Conservation (phyloP, 2,329 filamentous ascomycete genomes). For the Alternaria novae-zelandiae region DNA sequence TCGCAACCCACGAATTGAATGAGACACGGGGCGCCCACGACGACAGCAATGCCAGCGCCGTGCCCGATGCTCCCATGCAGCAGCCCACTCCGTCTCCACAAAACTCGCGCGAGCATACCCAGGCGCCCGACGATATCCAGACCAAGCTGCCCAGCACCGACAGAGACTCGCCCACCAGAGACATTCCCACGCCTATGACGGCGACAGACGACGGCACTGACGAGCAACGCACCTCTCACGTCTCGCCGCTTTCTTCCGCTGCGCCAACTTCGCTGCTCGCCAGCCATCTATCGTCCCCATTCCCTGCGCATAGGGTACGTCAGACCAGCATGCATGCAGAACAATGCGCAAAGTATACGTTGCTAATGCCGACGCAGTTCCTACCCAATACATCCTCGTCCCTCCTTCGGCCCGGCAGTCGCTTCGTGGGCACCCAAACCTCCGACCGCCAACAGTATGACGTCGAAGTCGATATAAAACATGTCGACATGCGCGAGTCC, state of each 20-base stretch:
- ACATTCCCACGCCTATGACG: conserved; percentile 49
- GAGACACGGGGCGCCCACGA: conserved; percentile 23
- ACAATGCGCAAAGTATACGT: not conserved
- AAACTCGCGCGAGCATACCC: conserved; percentile 27
- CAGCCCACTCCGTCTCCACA: conserved; percentile 47
- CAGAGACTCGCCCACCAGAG: conserved; percentile 43
- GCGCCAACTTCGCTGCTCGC: conserved; percentile 31
- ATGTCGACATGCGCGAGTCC: conserved; percentile 92
- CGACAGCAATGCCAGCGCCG: conserved; percentile 23
- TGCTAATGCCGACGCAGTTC: conserved; percentile 58
- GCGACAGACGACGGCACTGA: conserved; percentile 43
- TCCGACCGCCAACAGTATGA: conserved; percentile 94
- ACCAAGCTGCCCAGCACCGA: conserved; percentile 39
- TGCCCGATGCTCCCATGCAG: conserved; percentile 31
- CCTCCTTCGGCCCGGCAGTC: conserved; percentile 84
- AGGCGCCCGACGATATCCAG: conserved; percentile 27
- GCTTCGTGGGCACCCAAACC: conserved; percentile 87
- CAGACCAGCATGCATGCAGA: not conserved
- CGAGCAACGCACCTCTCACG: conserved; percentile 44
- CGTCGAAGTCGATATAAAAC: conserved; percentile 95
- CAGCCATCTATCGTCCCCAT: conserved; percentile 40
- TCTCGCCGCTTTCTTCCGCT: conserved; percentile 40
- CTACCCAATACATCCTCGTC: conserved; percentile 83
- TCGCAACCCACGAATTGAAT: conserved; percentile 40
- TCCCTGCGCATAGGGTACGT: conserved; percentile 45